Percentiles rank a stretch among this genome's conserved stretches.
These are phyloP conservation scores for Bisporella sp. DNA, from an alignment of 2,329 filamentous ascomycete genomes.

Conservation along the genomic window DNA sequence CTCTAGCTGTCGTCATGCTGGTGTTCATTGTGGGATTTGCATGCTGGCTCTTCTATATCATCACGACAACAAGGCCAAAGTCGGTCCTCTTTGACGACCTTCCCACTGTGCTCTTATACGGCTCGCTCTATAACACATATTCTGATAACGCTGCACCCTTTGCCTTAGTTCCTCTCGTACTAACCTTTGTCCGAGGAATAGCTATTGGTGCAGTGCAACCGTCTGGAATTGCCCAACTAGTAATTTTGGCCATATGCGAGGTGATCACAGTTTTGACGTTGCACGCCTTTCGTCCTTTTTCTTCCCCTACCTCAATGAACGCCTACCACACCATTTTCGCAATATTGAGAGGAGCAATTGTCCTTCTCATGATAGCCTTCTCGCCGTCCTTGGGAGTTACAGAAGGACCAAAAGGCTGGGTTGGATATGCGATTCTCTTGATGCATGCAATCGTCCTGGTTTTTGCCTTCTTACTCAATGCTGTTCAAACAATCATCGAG, in stretches of 20 bases:
- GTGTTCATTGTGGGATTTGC: constrained; percentile 66
- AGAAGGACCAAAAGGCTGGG: constrained; percentile 82
- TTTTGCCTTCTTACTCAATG: constrained; percentile 90
- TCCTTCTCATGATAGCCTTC: constrained; percentile 76
- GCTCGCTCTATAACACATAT: constrained; percentile 95
- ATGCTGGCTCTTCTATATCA: constrained; percentile 72
- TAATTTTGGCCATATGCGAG: constrained; percentile 89
- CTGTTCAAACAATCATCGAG: constrained; percentile 83
- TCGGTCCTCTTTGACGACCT: constrained; percentile 90
- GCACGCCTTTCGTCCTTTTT: constrained; percentile 84
- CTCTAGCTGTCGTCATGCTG: constrained; percentile 67
- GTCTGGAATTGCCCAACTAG: constrained; percentile 87
- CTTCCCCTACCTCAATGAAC: constrained; percentile 93
- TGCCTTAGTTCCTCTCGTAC: constrained; percentile 75
- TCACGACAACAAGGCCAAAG: constrained; percentile 73
- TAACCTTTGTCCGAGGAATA: constrained; percentile 81
- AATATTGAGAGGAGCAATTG: constrained; percentile 64
- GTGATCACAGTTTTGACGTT: constrained; percentile 83
- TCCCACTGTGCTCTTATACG: constrained; percentile 81
- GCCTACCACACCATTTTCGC: constrained; percentile 86
- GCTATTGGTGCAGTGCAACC: constrained; percentile 89
- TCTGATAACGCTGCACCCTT: constrained; percentile 89
- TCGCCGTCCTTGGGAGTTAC: constrained; percentile 73
- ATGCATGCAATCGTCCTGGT: constrained; percentile 80
- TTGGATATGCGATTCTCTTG: constrained; percentile 84